These are phyloP conservation scores for Aspergillus ochraceoroseus DNA, from an alignment of 2,329 filamentous ascomycete genomes.

Conservation along the genomic window DNA sequence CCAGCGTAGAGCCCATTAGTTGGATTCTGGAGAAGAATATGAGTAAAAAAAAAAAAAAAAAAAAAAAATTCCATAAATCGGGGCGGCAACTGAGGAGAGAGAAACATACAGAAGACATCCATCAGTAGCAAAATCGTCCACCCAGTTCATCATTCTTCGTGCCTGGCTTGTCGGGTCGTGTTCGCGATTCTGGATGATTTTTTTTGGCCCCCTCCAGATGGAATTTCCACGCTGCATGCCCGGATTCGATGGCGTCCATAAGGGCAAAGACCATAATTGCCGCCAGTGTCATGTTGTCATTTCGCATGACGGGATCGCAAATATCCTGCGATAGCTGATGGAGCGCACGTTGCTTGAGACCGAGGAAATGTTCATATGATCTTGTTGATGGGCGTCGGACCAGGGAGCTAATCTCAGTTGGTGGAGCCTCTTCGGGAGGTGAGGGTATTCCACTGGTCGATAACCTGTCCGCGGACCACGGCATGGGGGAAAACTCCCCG, in stretches of 20 bases:
- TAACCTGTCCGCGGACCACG: constrained; percentile 28
- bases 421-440: constrained; percentile 28
- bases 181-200: constrained; percentile 41
- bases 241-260: constrained; percentile 49
- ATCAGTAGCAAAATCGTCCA: constrained; percentile 38
- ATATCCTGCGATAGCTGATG: constrained; percentile 39
- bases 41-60: constrained; percentile 1
- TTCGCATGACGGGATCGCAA: constrained; percentile 26
- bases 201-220: constrained; percentile 51
- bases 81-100: no score
- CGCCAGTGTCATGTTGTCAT: constrained; percentile 44
- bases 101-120: constrained; percentile 35
- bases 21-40: constrained; percentile 37
- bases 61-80: not conserved
- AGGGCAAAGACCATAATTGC: constrained; percentile 49
- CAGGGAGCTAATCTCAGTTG: constrained; percentile 29
- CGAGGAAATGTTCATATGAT: constrained; percentile 40
- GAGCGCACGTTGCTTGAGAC: constrained; percentile 48
- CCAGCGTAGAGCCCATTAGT: constrained; percentile 43
- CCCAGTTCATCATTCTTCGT: constrained; percentile 29
- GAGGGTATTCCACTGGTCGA: constrained; percentile 16
- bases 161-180: constrained; percentile 14
- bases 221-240: constrained; percentile 49
- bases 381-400: constrained; percentile 33
- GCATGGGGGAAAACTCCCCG: constrained; percentile 33